These are phyloP conservation scores for Spirogloea muscicola DNA, from an alignment of 139 green algal species.

Conservation along the genomic window DNA sequence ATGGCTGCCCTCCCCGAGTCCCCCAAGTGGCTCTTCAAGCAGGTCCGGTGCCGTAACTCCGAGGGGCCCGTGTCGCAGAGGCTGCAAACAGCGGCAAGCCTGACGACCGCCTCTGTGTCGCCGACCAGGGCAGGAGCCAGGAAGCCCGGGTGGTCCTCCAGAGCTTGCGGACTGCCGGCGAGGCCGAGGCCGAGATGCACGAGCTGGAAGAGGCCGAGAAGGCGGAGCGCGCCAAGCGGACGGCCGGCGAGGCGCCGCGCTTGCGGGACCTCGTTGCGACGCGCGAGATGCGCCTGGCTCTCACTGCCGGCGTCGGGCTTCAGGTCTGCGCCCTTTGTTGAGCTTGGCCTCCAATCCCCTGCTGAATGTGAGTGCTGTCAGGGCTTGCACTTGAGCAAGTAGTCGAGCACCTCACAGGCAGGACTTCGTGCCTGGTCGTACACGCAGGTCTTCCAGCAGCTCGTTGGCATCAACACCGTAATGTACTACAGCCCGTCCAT, in stretches of 20 bases:
- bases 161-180: background rate
- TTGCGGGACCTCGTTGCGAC: slow-evolving; percentile 18
- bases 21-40: slow-evolving; percentile 53
- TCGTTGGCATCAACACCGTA: slow-evolving; percentile 75
- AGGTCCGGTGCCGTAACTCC: too few relatives aligned
- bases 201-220: background rate
- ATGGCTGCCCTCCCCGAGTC: slow-evolving; percentile 64
- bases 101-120: too few relatives aligned
- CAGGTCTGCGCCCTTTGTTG: too few relatives aligned
- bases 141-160: slow-evolving; percentile 12
- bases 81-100: too few relatives aligned
- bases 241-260: background rate
- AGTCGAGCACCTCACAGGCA: too few relatives aligned
- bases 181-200: slow-evolving; percentile 9
- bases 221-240: background rate
- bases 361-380: too few relatives aligned
- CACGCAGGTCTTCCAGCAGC: slow-evolving; percentile 67
- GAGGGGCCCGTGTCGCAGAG: too few relatives aligned
- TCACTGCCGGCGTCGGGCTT: slow-evolving; percentile 54
- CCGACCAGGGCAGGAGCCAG: background rate
- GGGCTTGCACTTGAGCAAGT: too few relatives aligned
- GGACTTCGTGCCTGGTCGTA: background rate
- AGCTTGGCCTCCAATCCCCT: too few relatives aligned
- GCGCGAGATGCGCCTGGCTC: slow-evolving; percentile 21
- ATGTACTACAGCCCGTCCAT: slow-evolving; percentile 76